Evolutionary conservation across 495 filamentous ascomycete species (phyloP), one percentile per base, ranked within the genome.

Genomic region (Penicillium dipodomyicola): DNA sequence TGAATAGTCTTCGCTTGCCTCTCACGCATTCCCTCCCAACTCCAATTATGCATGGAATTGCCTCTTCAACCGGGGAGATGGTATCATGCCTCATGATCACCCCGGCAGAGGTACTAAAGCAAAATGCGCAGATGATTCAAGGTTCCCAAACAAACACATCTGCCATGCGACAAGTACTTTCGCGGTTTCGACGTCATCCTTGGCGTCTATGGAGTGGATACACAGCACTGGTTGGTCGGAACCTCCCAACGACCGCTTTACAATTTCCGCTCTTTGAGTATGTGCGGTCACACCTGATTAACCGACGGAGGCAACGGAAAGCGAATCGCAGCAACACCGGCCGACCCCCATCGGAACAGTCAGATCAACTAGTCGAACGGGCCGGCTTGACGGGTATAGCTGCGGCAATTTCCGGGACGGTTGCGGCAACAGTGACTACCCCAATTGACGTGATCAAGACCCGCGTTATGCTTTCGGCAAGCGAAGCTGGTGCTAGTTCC

Each of bases 21-120:
- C 65, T 67, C 52, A 64, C 52, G 11, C 70, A 70, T 49, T 62
- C 60, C 23, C 68, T 89, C 11, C 87, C 89, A 8, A 73, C 76
- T 43, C 84, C 91, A 0, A 43, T 87, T 11, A 78, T 88, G 50
- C 85, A 95, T 63, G 79, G 84, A 41, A 65, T 84, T 32, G 87
- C 92, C 25, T 94, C 90, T 14, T 85, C 83, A 5, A 69, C 80
- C 23, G 92, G 83, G 1, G 92, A 96, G 67, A 79, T 89, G 52
- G 88, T 91, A 3, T 90, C 90, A 5, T 96, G 92, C 65, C 73
- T 87, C 27, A 87, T 97, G 49, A 81, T 96, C 40, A 93, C 92
- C 0, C 92, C 92, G 0, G 88, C 91, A 37, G 92, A 97, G 68
- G 90, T 96, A 9, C 77, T 96, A 37, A 97, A 97, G 73, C 92